Evolutionary conservation across 2,329 filamentous ascomycete genomes (phyloP).

Genomic region (Didymella sp.): DNA sequence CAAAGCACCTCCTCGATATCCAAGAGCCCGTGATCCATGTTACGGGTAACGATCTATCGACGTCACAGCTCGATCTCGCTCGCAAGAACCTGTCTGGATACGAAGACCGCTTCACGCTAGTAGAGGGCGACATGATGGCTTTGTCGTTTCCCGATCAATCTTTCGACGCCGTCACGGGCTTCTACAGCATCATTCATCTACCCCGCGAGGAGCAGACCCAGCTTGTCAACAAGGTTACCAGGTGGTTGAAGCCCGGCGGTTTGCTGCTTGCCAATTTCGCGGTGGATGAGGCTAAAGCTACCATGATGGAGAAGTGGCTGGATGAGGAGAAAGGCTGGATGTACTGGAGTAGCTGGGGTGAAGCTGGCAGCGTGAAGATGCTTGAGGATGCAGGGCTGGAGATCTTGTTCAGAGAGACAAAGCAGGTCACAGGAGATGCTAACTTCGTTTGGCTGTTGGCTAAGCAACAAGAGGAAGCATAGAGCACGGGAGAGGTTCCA

Average conservation of each 20-base stretch:
- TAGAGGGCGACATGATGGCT: slow-evolving; percentile 54
- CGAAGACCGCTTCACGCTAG: slow-evolving; percentile 26
- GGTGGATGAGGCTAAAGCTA: slow-evolving; percentile 25
- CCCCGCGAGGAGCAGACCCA: slow-evolving; percentile 59
- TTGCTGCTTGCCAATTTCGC: slow-evolving; percentile 53
- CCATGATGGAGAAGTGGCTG: slow-evolving; percentile 42
- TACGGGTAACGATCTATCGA: slow-evolving; percentile 55
- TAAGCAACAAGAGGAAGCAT: neutral
- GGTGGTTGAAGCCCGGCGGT: slow-evolving; percentile 62
- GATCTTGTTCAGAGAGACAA: slow-evolving; percentile 33
- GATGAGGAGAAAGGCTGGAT: slow-evolving; percentile 44
- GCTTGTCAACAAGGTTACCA: slow-evolving; percentile 54
- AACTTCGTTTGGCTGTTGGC: slow-evolving; percentile 43
- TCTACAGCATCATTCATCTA: slow-evolving; percentile 65
- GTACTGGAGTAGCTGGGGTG: slow-evolving; percentile 54
- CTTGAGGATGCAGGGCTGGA: slow-evolving; percentile 39
- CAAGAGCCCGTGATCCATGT: slow-evolving; percentile 35
- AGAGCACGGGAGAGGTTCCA: neutral
- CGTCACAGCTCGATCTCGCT: slow-evolving; percentile 50
- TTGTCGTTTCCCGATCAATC: slow-evolving; percentile 45
- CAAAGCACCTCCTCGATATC: slow-evolving; percentile 27
- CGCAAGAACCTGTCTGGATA: slow-evolving; percentile 24
- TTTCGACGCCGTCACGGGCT: slow-evolving; percentile 59
- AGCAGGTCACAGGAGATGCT: slow-evolving; percentile 30
- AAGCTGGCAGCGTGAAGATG: slow-evolving; percentile 41